Base-by-base conservation (phyloP, 495 filamentous ascomycete genomes). In the Trichoderma erinaceum region DNA sequence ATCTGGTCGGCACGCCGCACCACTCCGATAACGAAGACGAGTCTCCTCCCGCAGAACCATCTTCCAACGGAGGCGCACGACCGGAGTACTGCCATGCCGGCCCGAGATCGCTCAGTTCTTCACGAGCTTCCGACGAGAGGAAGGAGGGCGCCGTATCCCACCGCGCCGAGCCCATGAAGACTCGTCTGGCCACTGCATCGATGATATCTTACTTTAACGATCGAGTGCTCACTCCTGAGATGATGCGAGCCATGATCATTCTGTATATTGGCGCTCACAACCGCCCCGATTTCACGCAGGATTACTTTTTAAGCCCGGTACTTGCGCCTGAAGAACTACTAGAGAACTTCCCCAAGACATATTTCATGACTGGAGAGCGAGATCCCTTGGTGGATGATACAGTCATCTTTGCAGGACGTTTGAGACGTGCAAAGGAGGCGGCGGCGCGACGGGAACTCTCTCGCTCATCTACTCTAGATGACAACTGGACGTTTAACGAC, bases 181-280 rank as follows among this genome's bases (percentile, higher is more conserved):
- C 95, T 21, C 87, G 92, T 50, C 85, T 99, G 10, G 93, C 95
- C 50, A 93, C 92, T 78, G 92, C 92, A 0, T 91, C 87, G n/a
- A 94, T 97, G 87, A 93, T 99, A 66, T 96, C 94, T 13, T 99
- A 98, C 79, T 95, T 97, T 75, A 92, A 93, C 76, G 95, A 99
- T 78, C 91, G 96, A 27, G 90, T 99, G 44, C 83, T 99, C 29
- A 93, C 91, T 0, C 96, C 95, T 0, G 96, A 98, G 75, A 96
- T 99, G 92, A 97, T 98, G 90, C 89, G 95, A 65, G 93, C 93
- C 38, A 98, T 99, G 95, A 95, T 99, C 68, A 97, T 99, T 76
- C 84, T 99, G 25, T 99, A 99, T 74, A 90, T 99, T 70, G 96
- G 95, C 18, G 93, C 94, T 0, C 88, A 97, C 74, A 89, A 93